Percentiles rank a stretch among this genome's conserved stretches.
Conservation (phyloP, 2,329 filamentous ascomycete genomes). For the Alternaria tenuissima region DNA sequence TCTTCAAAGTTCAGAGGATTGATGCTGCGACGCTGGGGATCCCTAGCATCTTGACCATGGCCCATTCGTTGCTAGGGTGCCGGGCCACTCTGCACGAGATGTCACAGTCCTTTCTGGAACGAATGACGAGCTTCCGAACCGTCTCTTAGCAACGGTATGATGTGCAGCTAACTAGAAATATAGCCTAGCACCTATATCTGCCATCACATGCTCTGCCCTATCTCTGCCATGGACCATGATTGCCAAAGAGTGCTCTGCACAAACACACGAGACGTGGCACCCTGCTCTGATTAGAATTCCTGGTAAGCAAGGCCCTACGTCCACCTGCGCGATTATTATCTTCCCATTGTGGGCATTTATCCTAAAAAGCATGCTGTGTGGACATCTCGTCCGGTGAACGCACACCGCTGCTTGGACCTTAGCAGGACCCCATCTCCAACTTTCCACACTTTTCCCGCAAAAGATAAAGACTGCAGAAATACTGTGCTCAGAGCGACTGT, state of each 20-base stretch:
- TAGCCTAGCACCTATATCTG: slow-evolving; percentile 1
- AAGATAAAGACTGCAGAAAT: background rate
- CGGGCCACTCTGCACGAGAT: slow-evolving; percentile 21
- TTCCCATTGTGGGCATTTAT: background rate
- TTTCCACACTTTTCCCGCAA: background rate
- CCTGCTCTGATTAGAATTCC: background rate
- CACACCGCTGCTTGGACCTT: slow-evolving; percentile 12
- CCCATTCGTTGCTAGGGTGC: slow-evolving; percentile 23
- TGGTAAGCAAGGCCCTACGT: background rate
- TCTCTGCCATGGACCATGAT: background rate
- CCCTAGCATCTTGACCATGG: slow-evolving; percentile 15
- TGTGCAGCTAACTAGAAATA: slow-evolving; percentile 14
- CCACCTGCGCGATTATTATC: slow-evolving; percentile 1
- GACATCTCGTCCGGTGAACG: slow-evolving; percentile 1
- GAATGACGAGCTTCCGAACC: slow-evolving; percentile 11
- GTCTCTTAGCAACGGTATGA: slow-evolving; percentile 6
- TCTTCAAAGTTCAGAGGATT: slow-evolving; percentile 15
- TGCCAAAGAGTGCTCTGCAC: background rate
- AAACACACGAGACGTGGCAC: background rate
- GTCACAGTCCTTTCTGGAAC: slow-evolving; percentile 20
- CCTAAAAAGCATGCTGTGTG: slow-evolving; percentile 6
- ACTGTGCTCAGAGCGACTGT: slow-evolving; percentile 6
- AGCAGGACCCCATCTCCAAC: background rate
- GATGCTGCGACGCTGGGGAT: slow-evolving; percentile 21
- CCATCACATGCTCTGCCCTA: background rate